Base-by-base conservation (phyloP, 441 rosid genomes). In the Populus hybrid region DNA sequence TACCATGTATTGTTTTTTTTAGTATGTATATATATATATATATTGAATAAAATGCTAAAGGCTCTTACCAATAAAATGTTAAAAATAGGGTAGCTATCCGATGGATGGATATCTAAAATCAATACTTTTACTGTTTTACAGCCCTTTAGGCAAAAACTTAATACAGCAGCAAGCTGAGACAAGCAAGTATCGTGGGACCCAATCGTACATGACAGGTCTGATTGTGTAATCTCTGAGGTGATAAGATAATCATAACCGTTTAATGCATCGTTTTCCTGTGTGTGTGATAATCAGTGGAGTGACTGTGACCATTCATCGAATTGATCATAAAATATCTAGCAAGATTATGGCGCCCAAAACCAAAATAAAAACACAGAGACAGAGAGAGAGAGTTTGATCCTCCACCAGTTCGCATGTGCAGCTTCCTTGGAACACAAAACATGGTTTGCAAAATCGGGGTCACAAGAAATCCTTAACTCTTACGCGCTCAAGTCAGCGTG, bases 351-450 rank as follows among this genome's bases (percentile, higher is more conserved):
- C 11, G 67, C 71, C 57, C 24, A 80, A 11, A 61, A 76, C 57
- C 24, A 10, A 21, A 69, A 38, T 69, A 30, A 30, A 30, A 30
- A 30, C 32, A n/a, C n/a, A n/a, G n/a, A n/a, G n/a, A n/a, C n/a
- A 11, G 14, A 10, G 32, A 2, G 75, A 32, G 32, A 30, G 32
- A 30, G 42, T 38, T 50, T 35, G 71, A 42, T 30, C 9, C 28
- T 40, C 11, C 69, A 19, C 64, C 71, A 23, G 65, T 57, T 67
- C 36, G 83, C 88, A 85, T 79, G 84, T 83, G 88, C 32, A 50
- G 34, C 79, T 77, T 85, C 28, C 82, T 83, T 76, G 18, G 12
- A 79, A 40, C 68, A 19, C 70, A 75, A 3, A 30, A 18, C 21
- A 53, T 53, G 61, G 61, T 18, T 53, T 6, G 61, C 61, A 18